Evolutionary conservation across 768 basidiomycete species (phyloP).

Genomic region (Rhodotorula graminis): DNA sequence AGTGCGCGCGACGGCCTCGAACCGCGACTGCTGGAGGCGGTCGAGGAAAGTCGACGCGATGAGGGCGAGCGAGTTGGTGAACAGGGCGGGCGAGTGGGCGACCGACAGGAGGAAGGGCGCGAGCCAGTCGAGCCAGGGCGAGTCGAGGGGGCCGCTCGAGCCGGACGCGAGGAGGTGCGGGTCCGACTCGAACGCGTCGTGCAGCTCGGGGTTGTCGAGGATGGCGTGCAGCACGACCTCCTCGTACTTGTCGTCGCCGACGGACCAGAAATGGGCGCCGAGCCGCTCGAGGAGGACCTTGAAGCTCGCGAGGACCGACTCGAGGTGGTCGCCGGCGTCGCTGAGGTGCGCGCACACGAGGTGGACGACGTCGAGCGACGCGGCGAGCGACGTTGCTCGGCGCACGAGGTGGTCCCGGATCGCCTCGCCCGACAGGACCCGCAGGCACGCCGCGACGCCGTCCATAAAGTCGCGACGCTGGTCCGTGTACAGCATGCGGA

Average conservation of each 20-base stretch:
- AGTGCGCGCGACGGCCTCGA: constrained; percentile 56
- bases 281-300: constrained; percentile 30
- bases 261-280: constrained; percentile 61
- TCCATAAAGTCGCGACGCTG: constrained; percentile 21
- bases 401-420: constrained; percentile 26
- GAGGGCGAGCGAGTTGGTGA: constrained; percentile 66
- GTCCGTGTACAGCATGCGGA: constrained; percentile 26
- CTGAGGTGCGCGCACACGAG: constrained; percentile 30
- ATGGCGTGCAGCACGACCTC: constrained; percentile 74
- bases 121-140: constrained; percentile 63
- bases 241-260: constrained; percentile 67
- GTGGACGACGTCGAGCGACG: constrained; percentile 27
- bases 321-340: constrained; percentile 26
- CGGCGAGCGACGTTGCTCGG: background rate
- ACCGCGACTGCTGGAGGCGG: constrained; percentile 72
- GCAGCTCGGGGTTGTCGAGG: constrained; percentile 61
- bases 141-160: constrained; percentile 49
- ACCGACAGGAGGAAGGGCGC: constrained; percentile 60
- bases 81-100: constrained; percentile 51
- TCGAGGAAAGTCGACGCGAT: constrained; percentile 70
- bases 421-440: constrained; percentile 17
- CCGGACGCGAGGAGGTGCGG: constrained; percentile 2
- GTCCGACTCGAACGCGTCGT: constrained; percentile 38
- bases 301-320: constrained; percentile 17
- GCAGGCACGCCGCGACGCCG: constrained; percentile 20